Base-by-base conservation (phyloP, 1,284 basidiomycete genomes). In the Trametes sp. region DNA sequence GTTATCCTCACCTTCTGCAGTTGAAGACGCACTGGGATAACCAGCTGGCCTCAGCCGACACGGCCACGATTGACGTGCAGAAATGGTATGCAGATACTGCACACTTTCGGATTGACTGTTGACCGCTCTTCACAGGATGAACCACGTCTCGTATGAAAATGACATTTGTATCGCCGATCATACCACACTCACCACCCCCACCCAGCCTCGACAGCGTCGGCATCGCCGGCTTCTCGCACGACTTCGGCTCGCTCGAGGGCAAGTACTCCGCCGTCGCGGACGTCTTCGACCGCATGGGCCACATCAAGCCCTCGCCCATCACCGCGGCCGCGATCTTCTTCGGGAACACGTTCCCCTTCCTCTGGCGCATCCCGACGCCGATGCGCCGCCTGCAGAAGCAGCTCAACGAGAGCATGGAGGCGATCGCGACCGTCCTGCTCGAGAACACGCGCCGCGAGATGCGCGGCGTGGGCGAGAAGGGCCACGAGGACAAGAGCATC, bases 121-220 rank as follows among this genome's bases (percentile, higher is more conserved):
- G 28, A 24, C 14, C 2, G 8, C 45, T 14, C 24, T 21, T 9
- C 26, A 3, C 35, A 71, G 84, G 81, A 83, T 84, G 82, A 84
- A 84, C 63, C 74, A 72, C 23, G 73, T 84, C 23, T 78, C 84
- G 83, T 84, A 70, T 35, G 81, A 68, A 2, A 46, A 10, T 5
- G 24, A 2, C 10, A 16, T 5, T 6, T 21, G 42, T 23, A 21
- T 14, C 9, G 11, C 1, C 2, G 1, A 21, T 8, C 16, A 10
- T 10, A 2, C 33, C 19, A 2, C 8, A 14, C 49, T 50, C 11
- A 50, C 49, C 8, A 11, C 24, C 1, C 16, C 23, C 36, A 14
- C 23, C 38, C 61, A 87, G 85, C 0, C 77, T 87, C 8, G 86
- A 88, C 70, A 82, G 81, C 3, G 79, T 88, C 57, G 86, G 87